A percentile compares a stretch with the other conserved stretches of the same genome.
phyloP scores from a whole-genome alignment of 148 eudicot genomes.

The Cornus controversa region DNA sequence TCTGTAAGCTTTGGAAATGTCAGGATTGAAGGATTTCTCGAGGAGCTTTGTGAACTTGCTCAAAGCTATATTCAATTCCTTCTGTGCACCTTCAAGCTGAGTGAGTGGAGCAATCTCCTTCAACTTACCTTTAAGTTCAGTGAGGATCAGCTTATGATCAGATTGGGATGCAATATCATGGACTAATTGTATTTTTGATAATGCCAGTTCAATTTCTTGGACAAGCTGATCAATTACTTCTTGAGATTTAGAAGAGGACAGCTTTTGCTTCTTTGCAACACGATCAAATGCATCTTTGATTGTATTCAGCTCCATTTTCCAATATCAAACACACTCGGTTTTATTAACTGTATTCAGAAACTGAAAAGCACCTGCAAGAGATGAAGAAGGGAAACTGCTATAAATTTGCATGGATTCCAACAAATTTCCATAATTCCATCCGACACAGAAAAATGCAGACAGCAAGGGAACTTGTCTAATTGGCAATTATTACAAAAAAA shows the following conservation, averaged over 20 bases:
- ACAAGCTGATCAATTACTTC: conserved; percentile 61
- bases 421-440: neutral
- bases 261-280: conserved; percentile 77
- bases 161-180: conserved; percentile 29
- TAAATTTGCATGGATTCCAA: neutral
- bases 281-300: conserved; percentile 83
- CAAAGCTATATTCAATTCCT: conserved; percentile 65
- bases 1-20: conserved; percentile 76
- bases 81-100: conserved; percentile 64
- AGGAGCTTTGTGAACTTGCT: conserved; percentile 71
- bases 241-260: conserved; percentile 53
- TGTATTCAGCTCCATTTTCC: conserved; percentile 66
- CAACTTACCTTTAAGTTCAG: conserved; percentile 64
- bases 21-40: conserved; percentile 69
- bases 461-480: neutral
- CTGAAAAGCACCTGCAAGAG: neutral
- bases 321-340: conserved; percentile 2
- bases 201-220: conserved; percentile 61
- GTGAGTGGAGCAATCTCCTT: conserved; percentile 64
- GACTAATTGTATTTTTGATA: conserved; percentile 46
- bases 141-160: conserved; percentile 46
- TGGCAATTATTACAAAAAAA: neutral
- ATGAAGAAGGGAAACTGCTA: neutral
- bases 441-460: neutral
- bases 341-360: neutral